Percentiles rank a stretch among this genome's conserved stretches.
Evolutionary conservation across 2,329 filamentous ascomycete species (phyloP).

Genomic region (Colletotrichum sp.): DNA sequence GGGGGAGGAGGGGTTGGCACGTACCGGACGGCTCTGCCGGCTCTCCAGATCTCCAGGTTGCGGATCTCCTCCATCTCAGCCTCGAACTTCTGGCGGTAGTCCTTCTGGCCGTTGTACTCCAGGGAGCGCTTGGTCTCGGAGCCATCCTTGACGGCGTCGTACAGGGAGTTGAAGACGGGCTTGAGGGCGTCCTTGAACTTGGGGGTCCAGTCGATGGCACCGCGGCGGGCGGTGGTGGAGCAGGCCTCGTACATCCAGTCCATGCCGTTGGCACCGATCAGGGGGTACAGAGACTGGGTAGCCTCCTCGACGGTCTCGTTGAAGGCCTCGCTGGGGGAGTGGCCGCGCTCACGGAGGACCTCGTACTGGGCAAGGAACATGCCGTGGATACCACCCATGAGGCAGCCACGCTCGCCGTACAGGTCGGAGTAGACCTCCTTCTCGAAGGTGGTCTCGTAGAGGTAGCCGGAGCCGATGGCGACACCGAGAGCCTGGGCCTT

Average conservation of each 20-base stretch:
- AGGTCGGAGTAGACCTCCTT: constrained; percentile 99
- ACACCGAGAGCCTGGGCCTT: constrained; percentile 97
- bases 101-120: constrained; percentile 93
- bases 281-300: constrained; percentile 95
- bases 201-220: constrained; percentile 98
- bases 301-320: constrained; percentile 99
- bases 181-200: constrained; percentile 98
- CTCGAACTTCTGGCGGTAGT: constrained; percentile 98
- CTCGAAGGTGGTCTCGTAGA: constrained; percentile 99
- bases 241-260: constrained; percentile 99
- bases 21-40: constrained; percentile 94
- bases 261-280: constrained; percentile 98
- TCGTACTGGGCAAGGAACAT: constrained; percentile 99
- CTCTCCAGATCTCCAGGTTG: constrained; percentile 97
- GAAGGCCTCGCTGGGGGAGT: constrained; percentile 98
- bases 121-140: constrained; percentile 95
- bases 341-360: constrained; percentile 97
- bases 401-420: constrained; percentile 99
- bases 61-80: constrained; percentile 99
- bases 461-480: constrained; percentile 95
- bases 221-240: constrained; percentile 97
- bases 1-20: constrained; percentile 25
- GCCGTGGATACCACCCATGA: constrained; percentile 99
- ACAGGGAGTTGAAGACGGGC: constrained; percentile 97
- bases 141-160: constrained; percentile 90